Conservation (phyloP, 139 green algal species). For the Microglena sp. region DNA sequence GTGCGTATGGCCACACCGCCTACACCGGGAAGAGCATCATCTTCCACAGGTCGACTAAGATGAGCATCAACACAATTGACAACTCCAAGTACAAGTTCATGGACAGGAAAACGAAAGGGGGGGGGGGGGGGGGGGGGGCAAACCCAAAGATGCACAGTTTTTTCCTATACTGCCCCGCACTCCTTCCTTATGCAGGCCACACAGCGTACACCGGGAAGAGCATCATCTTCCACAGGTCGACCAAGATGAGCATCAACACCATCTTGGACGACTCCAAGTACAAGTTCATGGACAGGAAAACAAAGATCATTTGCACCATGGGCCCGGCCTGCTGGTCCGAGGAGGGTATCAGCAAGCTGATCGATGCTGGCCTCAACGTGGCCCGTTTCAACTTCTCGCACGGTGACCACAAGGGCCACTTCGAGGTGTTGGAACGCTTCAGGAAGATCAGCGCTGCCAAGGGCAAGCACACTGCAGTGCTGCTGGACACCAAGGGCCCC, state of each 20-base stretch:
- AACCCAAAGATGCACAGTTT: no score
- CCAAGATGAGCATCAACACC: slow-evolving; percentile 49
- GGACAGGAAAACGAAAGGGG: no score
- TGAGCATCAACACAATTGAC: background rate
- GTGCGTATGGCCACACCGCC: slow-evolving; percentile 6
- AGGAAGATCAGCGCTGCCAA: slow-evolving; percentile 31
- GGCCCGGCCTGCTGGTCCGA: slow-evolving; percentile 50
- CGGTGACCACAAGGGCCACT: slow-evolving; percentile 50
- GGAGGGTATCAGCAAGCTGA: slow-evolving; percentile 43
- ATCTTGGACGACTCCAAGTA: slow-evolving; percentile 38
- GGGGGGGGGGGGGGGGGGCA: no score
- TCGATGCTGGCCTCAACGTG: slow-evolving; percentile 61
- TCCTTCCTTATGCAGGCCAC: no score
- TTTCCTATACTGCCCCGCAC: no score
- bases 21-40: slow-evolving; percentile 17
- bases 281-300: slow-evolving; percentile 34
- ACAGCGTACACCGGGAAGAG: slow-evolving; percentile 13
- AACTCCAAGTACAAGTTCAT: background rate
- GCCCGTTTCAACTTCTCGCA: slow-evolving; percentile 62
- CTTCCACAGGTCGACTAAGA: slow-evolving; percentile 21
- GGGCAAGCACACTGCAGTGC: slow-evolving; percentile 15
- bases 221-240: slow-evolving; percentile 30
- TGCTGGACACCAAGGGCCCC: slow-evolving; percentile 57
- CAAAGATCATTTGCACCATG: slow-evolving; percentile 64
- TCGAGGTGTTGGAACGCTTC: slow-evolving; percentile 43